Evolutionary conservation across 441 rosid species (phyloP).

Genomic region (Dalechampia spathulata): DNA sequence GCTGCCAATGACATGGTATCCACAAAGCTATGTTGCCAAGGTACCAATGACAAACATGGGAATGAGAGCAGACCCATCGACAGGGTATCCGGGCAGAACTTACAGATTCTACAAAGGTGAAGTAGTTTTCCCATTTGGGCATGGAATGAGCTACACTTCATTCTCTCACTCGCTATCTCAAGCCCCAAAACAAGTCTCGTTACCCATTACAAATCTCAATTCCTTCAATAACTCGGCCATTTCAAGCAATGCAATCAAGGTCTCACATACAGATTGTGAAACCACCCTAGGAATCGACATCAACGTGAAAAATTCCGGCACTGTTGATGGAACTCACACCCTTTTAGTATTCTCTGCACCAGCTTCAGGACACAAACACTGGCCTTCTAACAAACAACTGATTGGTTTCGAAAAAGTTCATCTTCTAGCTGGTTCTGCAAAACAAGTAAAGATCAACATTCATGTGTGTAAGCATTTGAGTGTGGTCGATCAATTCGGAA

Average conservation of each 20-base stretch:
- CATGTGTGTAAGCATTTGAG: slow-evolving; percentile 72
- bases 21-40: slow-evolving; percentile 54
- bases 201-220: slow-evolving; percentile 26
- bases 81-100: slow-evolving; percentile 73
- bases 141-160: slow-evolving; percentile 62
- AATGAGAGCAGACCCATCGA: slow-evolving; percentile 52
- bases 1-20: slow-evolving; percentile 97
- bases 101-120: slow-evolving; percentile 92
- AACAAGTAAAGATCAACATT: slow-evolving; percentile 37
- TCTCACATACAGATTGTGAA: slow-evolving; percentile 48
- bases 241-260: slow-evolving; percentile 31
- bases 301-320: slow-evolving; percentile 58
- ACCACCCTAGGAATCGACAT: slow-evolving; percentile 36
- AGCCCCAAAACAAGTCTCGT: slow-evolving; percentile 34
- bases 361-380: slow-evolving; percentile 31
- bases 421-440: slow-evolving; percentile 43
- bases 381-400: slow-evolving; percentile 50
- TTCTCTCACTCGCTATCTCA: slow-evolving; percentile 36
- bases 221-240: slow-evolving; percentile 18
- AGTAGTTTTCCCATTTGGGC: slow-evolving; percentile 76
- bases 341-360: slow-evolving; percentile 59
- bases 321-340: slow-evolving; percentile 63
- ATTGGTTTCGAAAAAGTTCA: slow-evolving; percentile 66
- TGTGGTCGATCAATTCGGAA: slow-evolving; percentile 61
- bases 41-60: slow-evolving; percentile 88